Percentiles rank a stretch among this genome's conserved stretches.
Conservation (phyloP, 805 yeast genomes). For the Monosporozyma unispora region DNA sequence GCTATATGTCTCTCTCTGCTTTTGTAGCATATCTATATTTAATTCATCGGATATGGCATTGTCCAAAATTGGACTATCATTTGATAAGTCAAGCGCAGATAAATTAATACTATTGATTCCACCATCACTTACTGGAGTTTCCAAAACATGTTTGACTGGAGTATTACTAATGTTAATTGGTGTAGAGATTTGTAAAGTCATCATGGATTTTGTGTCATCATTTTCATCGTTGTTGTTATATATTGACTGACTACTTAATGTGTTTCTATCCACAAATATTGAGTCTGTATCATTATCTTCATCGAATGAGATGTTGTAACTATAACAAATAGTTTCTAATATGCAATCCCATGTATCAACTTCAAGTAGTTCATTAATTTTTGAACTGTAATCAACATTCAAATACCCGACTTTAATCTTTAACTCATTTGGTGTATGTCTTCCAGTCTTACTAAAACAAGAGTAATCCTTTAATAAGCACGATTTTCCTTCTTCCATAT, state of each 20-base stretch:
- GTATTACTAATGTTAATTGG: background rate
- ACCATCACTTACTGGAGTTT: background rate
- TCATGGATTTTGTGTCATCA: background rate
- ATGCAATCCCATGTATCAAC: constrained; percentile 22
- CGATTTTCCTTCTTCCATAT: constrained; percentile 20
- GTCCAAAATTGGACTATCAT: background rate
- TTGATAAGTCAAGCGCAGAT: background rate
- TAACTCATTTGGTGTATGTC: constrained; percentile 20
- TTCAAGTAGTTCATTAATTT: constrained; percentile 25
- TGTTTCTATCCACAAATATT: background rate
- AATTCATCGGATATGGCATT: background rate
- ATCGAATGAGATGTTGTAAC: constrained; percentile 25
- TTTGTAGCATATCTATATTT: background rate
- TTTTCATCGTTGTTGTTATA: background rate
- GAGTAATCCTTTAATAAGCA: constrained; percentile 19
- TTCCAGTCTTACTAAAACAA: constrained; percentile 12
- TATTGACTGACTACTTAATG: background rate
- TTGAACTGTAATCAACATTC: constrained; percentile 26
- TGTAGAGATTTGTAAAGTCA: background rate
- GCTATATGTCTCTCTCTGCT: background rate
- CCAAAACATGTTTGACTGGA: background rate
- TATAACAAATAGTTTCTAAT: constrained; percentile 25
- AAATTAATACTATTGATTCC: background rate
- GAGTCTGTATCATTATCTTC: constrained; percentile 14
- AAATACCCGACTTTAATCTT: constrained; percentile 29